Conservation (phyloP, 129 eudicot species). For the Ambrosia trifida region DNA sequence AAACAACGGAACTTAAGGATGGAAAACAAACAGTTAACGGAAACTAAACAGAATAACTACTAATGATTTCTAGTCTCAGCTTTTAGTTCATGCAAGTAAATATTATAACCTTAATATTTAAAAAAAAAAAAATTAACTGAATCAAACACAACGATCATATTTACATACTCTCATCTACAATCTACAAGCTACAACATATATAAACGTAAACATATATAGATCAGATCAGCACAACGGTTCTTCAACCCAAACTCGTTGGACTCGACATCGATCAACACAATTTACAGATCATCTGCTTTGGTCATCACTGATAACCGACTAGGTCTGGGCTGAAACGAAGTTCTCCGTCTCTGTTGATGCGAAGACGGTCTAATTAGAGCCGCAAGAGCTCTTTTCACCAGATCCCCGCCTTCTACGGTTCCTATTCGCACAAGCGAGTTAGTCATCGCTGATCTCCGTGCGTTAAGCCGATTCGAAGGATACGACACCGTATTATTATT, state of each 20-base stretch:
- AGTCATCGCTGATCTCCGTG: slow-evolving; percentile 83
- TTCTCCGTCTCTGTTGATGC: slow-evolving; percentile 3
- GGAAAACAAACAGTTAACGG: no score
- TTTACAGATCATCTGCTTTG: neutral
- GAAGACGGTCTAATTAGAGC: slow-evolving; percentile 68
- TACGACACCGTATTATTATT: slow-evolving; percentile 34
- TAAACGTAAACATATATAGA: neutral
- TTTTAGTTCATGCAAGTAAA: no score
- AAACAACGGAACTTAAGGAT: neutral
- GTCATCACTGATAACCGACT: slow-evolving; percentile 3
- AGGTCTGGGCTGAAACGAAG: neutral
- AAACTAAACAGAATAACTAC: no score
- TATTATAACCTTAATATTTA: no score
- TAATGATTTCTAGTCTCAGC: no score
- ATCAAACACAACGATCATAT: neutral
- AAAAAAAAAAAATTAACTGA: no score
- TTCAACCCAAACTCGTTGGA: no score
- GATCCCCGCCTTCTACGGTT: slow-evolving; percentile 75
- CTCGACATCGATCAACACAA: neutral
- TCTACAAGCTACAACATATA: neutral
- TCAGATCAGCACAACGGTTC: neutral
- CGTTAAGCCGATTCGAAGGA: slow-evolving; percentile 59
- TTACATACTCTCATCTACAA: neutral
- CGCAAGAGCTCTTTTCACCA: slow-evolving; percentile 77
- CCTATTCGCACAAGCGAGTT: slow-evolving; percentile 84